These are phyloP conservation scores for Gracilaria vermiculophylla DNA, from an alignment of 23 red algal species.

Conservation along the genomic window DNA sequence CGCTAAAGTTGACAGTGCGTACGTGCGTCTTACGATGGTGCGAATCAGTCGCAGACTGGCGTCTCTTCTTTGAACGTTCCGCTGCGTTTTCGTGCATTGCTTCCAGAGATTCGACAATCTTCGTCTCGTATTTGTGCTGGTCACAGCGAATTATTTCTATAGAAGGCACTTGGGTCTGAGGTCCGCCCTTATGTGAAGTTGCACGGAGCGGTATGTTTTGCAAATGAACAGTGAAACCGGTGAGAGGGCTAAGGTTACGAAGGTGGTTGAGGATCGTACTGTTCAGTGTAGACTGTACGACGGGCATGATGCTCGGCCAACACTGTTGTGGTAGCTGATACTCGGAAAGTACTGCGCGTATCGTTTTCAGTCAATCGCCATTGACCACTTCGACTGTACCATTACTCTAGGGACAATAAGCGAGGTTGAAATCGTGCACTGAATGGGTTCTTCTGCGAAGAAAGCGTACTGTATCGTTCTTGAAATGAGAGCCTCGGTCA, in stretches of 20 bases:
- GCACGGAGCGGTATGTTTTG: not conserved
- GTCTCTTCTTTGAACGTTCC: no score
- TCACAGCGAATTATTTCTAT: no score
- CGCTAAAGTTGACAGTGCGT: not conserved
- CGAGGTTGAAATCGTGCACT: not conserved
- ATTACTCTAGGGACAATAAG: not conserved
- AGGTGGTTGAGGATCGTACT: not conserved
- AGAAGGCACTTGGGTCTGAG: no score
- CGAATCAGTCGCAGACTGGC: no score
- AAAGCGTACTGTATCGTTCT: not conserved
- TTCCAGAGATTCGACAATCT: no score
- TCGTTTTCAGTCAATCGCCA: not conserved
- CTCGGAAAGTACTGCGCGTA: not conserved
- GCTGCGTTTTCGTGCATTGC: no score
- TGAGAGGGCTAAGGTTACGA: not conserved
- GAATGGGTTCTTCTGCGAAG: not conserved
- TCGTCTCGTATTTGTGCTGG: no score
- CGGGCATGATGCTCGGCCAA: not conserved
- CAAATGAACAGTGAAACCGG: not conserved
- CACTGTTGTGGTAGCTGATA: not conserved
- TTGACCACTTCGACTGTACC: not conserved
- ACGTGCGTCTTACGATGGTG: no score
- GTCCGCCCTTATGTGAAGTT: not conserved
- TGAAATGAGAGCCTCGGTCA: not conserved
- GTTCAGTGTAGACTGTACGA: slow-evolving; percentile 3